Evolutionary conservation across 306 rosid genomes (phyloP), one percentile per base, ranked within the genome.

Genomic region (Luffa aegyptiaca): DNA sequence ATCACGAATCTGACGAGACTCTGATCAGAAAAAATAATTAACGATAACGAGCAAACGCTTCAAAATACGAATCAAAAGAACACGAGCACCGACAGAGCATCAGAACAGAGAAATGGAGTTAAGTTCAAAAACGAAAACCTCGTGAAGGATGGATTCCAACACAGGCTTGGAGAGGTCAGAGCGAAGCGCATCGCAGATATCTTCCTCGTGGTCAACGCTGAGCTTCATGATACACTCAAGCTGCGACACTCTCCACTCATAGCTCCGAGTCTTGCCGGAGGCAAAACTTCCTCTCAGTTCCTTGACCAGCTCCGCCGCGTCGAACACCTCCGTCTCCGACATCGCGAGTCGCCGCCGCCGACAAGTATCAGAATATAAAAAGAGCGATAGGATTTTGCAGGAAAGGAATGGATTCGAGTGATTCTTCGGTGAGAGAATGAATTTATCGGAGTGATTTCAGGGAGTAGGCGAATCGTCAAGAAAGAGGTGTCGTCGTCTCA

Each of bases 81-180:
- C 42, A 21, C 26, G 36, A 55, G 55, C 31, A 63, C 5, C 36
- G 75, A 72, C 57, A 42, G 53, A 46, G 57, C 58, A 72, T 72
- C 39, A 55, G 66, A 68, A 36, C 66, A 53, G 31, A 18, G 46
- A 18, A 9, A 26, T 26, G 57, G 36, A 35, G 79, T 33, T 42
- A 17, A 35, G 79, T 33, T 26, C 2, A 3, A 80, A 41, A 53
- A 3, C 26, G 72, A 41, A 18, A 70, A 92, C 98, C 98, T 92
- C 98, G 20, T 89, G 88, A 37, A 59, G 68, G 21, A 83, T 64
- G 46, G 96, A 56, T 84, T 93, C 98, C 14, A 89, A 68, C 0
- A 88, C 90, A 3, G 97, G 98, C 84, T 93, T 92, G 59, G 88
- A 81, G 69, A 87, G 83, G 80, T 87, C 90, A 55, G 90, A 87